Conservation (phyloP, 768 basidiomycete genomes). For the Coprinellus aureogranulatus region DNA sequence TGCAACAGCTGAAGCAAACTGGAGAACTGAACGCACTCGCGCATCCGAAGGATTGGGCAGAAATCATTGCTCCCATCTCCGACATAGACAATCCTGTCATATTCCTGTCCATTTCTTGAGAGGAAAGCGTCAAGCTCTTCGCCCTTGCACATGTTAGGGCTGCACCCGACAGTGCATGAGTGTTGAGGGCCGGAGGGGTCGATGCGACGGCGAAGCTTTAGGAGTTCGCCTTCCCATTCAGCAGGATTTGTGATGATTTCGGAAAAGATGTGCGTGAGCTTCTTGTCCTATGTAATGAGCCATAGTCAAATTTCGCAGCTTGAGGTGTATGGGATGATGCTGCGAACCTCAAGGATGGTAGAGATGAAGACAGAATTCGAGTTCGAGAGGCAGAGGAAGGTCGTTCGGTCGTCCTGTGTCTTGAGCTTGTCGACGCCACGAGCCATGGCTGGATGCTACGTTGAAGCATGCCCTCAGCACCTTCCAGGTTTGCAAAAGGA, state of each 20-base stretch:
- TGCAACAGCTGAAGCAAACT: background rate
- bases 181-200: constrained; percentile 80
- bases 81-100: constrained; percentile 81
- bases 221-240: constrained; percentile 71
- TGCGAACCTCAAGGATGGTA: constrained; percentile 85
- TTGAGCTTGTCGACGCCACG: constrained; percentile 81
- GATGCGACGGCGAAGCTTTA: constrained; percentile 73
- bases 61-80: constrained; percentile 97
- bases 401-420: constrained; percentile 52
- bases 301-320: no score
- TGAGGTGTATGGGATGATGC: no score
- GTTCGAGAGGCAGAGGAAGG: constrained; percentile 91
- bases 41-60: constrained; percentile 82
- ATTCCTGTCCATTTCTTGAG: constrained; percentile 53
- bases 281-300: constrained; percentile 69
- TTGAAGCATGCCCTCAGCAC: background rate
- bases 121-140: constrained; percentile 88
- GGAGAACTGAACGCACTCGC: constrained; percentile 44
- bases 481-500: background rate
- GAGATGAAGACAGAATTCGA: constrained; percentile 90
- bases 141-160: constrained; percentile 99
- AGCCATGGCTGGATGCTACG: constrained; percentile 94
- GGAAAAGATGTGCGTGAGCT: constrained; percentile 67
- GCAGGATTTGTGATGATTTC: constrained; percentile 94
- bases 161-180: constrained; percentile 82